Evolutionary conservation across 805 yeast species (phyloP), one percentile per base, ranked within the genome.

Genomic region (Saccharomycodes ludwigii): DNA sequence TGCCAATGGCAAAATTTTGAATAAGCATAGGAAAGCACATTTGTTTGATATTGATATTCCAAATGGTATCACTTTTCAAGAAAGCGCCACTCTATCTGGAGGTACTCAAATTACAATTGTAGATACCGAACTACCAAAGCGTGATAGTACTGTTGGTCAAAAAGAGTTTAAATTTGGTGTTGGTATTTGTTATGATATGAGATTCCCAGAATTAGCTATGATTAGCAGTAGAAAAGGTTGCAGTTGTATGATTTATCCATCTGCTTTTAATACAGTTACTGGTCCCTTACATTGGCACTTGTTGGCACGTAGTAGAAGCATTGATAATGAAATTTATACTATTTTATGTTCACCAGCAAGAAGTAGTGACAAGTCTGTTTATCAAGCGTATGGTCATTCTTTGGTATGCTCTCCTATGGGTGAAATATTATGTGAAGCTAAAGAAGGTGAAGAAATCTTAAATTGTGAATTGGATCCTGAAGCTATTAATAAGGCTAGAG

Each of bases 31-130:
- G 43, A 88, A 88, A 49, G 86, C 74, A 3, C 98, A 88, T 51
- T 56, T 88, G 39, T 88, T 88, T 47, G 97, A 88, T 50, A 82
- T 88, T 35, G 91, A 84, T 41, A 84, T 88, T 33, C 95, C 96
- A 2, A 77, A 78, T 29, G 86, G 88, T 31, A 85, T 91, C 50
- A 71, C 85, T 9, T 88, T 88, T 63, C 73, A 78, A 50, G 98
- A 88, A 52, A 74, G 83, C 28, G 65, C 64, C 18, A 70, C 82
- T 3, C 63, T 91, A 38, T 67, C 78, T 7, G 83, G 84, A 8
- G 97, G 96, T 16, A 63, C 69, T 43, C 76, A 77, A 48, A 78
- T 93, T 24, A 84, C 98, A 1, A 78, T 84, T 5, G 30, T 55
- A 5, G 22, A 24, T 4, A 4, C 24, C 18, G 8, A 19, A 6